Conservation (phyloP, 169 alveolate genomes). For the Amoebophrya sp. region DNA sequence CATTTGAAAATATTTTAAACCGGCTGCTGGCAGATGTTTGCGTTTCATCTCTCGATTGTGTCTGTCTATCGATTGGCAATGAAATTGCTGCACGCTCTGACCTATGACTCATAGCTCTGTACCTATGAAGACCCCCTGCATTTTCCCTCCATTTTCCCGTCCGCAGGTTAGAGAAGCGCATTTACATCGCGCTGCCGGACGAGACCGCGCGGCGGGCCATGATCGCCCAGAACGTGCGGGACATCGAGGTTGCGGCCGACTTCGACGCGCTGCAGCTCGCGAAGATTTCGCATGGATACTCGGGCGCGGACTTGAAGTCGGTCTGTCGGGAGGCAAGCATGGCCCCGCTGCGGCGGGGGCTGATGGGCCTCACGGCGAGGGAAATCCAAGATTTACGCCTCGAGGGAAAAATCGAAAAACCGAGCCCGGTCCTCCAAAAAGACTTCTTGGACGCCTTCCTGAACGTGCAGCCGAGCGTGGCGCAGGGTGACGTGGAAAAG, state of each 20-base stretch:
- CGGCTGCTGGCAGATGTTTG: no score
- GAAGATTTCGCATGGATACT: neutral
- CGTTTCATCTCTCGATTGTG: no score
- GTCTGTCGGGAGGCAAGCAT: neutral
- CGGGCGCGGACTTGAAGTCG: neutral
- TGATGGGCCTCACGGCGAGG: no score
- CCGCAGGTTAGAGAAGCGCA: no score
- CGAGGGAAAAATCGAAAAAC: neutral
- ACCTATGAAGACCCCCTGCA: no score
- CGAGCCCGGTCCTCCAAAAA: neutral
- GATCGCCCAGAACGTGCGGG: neutral
- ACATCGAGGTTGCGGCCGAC: neutral
- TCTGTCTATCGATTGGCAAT: no score
- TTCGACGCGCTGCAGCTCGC: neutral
- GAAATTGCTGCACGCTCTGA: no score
- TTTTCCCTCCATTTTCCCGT: no score
- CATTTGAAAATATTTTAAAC: no score
- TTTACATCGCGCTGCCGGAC: no score
- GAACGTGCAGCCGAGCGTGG: neutral
- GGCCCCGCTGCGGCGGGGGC: neutral
- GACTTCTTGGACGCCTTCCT: neutral
- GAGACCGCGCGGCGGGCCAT: neutral
- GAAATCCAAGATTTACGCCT: neutral
- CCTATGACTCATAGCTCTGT: no score
- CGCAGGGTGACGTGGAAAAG: neutral